phyloP scores from a whole-genome alignment of 2,329 filamentous ascomycete genomes.

The Phialemonium atrogriseum region DNA sequence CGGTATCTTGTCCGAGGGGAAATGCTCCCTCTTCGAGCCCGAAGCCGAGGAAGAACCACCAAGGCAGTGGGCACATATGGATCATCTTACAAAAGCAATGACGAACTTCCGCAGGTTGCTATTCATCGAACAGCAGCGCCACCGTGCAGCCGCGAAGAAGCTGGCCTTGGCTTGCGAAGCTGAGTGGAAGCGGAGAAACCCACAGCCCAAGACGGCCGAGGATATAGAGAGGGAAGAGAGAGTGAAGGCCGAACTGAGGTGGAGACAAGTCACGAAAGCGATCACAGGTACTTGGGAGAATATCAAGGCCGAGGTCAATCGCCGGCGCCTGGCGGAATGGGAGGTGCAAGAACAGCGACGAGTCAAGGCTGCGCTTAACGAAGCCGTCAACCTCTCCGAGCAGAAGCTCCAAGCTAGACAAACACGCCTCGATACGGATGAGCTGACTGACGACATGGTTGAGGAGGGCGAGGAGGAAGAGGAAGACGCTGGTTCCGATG shows the following conservation, averaged over 20 bases:
- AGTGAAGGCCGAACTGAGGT: slow-evolving; percentile 57
- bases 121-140: slow-evolving; percentile 67
- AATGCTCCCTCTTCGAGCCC: slow-evolving; percentile 65
- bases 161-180: slow-evolving; percentile 72
- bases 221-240: slow-evolving; percentile 74
- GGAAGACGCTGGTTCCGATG: slow-evolving; percentile 38
- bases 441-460: slow-evolving; percentile 31
- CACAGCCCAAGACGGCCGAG: slow-evolving; percentile 66
- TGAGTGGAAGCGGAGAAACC: slow-evolving; percentile 56
- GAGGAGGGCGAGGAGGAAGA: slow-evolving; percentile 31
- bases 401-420: slow-evolving; percentile 58
- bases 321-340: slow-evolving; percentile 51
- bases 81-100: slow-evolving; percentile 75
- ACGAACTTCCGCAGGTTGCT: slow-evolving; percentile 75
- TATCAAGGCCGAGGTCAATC: slow-evolving; percentile 53
- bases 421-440: slow-evolving; percentile 44
- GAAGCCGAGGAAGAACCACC: slow-evolving; percentile 66
- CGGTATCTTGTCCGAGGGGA: slow-evolving; percentile 61
- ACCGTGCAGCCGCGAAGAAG: slow-evolving; percentile 68
- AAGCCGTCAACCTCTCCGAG: slow-evolving; percentile 64
- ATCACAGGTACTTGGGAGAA: slow-evolving; percentile 56
- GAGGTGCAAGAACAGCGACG: slow-evolving; percentile 56
- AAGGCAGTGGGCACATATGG: slow-evolving; percentile 75
- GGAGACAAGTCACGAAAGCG: slow-evolving; percentile 60
- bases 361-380: slow-evolving; percentile 61